These are phyloP conservation scores for Pythium chondricola DNA, from an alignment of 352 stramenopile species.

Conservation along the genomic window DNA sequence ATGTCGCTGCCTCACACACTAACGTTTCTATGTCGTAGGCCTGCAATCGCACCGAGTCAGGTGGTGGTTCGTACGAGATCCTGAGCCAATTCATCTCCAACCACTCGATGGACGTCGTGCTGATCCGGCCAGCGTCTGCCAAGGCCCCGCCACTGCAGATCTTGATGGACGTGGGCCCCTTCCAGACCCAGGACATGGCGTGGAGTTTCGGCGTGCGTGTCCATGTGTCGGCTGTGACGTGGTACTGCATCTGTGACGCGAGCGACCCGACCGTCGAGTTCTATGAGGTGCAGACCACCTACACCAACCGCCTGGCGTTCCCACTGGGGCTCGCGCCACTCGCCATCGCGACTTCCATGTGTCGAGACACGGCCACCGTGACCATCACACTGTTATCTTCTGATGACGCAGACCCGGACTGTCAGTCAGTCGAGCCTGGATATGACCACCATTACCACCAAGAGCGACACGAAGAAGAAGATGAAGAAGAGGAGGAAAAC, in stretches of 20 bases:
- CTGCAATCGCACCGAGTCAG: conserved; percentile 77
- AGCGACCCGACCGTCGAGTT: conserved; percentile 57
- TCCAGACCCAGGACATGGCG: conserved; percentile 3
- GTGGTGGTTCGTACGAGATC: conserved; percentile 62
- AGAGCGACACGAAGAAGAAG: not conserved
- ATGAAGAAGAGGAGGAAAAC: not conserved
- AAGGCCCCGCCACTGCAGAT: conserved; percentile 53
- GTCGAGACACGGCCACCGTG: conserved; percentile 41
- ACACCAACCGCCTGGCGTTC: conserved; percentile 57
- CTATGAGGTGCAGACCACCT: conserved; percentile 49
- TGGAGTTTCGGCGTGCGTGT: conserved; percentile 68
- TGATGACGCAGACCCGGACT: no score
- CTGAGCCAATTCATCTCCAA: conserved; percentile 51
- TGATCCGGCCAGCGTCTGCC: conserved; percentile 62
- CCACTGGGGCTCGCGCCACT: conserved; percentile 51
- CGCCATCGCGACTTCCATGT: conserved; percentile 34
- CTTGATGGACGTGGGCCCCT: conserved; percentile 52
- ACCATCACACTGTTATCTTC: conserved; percentile 32
- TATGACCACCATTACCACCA: not conserved
- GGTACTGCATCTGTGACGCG: conserved; percentile 67
- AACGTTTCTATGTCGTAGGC: conserved; percentile 20
- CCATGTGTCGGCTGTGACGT: conserved; percentile 41
- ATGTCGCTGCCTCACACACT: not conserved
- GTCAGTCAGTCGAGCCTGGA: no score
- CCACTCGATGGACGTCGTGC: conserved; percentile 41